Percentiles rank a stretch among this genome's conserved stretches.
Conservation (phyloP, 1,139 yeast species). For the Hyphopichia buzzinii region DNA sequence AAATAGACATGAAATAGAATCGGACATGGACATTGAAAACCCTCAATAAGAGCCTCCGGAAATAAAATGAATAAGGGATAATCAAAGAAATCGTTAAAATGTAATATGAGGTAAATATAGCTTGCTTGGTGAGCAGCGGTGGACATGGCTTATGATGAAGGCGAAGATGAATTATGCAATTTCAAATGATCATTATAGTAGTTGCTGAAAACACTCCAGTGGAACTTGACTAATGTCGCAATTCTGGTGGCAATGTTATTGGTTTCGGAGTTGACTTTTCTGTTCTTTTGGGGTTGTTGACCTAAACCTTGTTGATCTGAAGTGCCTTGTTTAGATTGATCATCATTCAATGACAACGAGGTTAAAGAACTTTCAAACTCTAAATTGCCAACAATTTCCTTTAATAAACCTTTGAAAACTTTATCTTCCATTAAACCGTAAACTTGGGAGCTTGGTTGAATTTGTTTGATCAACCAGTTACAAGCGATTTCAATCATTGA, state of each 20-base stretch:
- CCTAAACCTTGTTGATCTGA: not conserved
- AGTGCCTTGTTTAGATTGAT: not conserved
- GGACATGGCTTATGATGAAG: constrained; percentile 1
- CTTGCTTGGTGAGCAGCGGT: too few species aligned
- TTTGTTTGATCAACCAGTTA: constrained; percentile 81
- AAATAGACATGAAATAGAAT: too few species aligned
- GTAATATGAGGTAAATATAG: too few species aligned
- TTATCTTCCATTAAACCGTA: constrained; percentile 76
- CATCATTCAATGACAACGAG: not conserved
- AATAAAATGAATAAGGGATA: constrained; percentile 5
- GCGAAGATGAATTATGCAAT: constrained; percentile 5
- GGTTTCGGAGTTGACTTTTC: constrained; percentile 32
- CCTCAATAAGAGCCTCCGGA: constrained; percentile 3
- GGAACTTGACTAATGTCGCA: constrained; percentile 62
- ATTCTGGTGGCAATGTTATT: constrained; percentile 51
- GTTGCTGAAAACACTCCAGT: constrained; percentile 70
- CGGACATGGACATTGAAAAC: constrained; percentile 5
- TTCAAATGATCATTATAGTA: constrained; percentile 37
- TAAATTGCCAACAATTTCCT: constrained; percentile 27
- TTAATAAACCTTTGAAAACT: constrained; percentile 50
- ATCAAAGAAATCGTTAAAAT: constrained; percentile 4
- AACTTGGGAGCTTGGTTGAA: constrained; percentile 79
- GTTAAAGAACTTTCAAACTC: constrained; percentile 4
- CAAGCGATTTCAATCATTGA: constrained; percentile 61
- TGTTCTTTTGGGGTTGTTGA: constrained; percentile 4